Evolutionary conservation across 2,329 filamentous ascomycete species (phyloP).

Genomic region (Clarireedia monteithiana): DNA sequence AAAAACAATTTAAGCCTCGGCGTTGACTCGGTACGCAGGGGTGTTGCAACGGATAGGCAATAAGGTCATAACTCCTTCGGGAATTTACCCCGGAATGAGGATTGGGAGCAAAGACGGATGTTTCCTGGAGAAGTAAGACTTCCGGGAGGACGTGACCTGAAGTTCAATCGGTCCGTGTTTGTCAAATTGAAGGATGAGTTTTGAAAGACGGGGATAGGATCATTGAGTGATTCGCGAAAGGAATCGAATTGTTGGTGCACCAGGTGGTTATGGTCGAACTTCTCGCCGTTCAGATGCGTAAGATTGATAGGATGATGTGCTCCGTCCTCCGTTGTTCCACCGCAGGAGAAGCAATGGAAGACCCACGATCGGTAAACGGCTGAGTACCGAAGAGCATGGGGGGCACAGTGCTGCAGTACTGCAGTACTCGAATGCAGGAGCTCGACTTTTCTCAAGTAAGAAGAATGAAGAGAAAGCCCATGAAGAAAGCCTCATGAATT

Average conservation of each 20-base stretch:
- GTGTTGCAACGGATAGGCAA: background rate
- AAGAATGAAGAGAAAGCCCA: too few species aligned
- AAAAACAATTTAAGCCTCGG: background rate
- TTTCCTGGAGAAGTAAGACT: slow-evolving; percentile 14
- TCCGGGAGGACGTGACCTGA: background rate
- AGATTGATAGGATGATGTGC: background rate
- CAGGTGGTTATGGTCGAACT: too few species aligned
- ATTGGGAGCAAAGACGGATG: slow-evolving; percentile 9
- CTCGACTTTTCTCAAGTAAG: background rate
- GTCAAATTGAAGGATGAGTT: background rate
- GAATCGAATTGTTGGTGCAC: background rate
- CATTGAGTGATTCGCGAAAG: background rate
- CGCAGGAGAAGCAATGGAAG: background rate
- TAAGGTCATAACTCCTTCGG: background rate
- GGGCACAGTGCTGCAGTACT: background rate
- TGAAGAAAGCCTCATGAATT: too few species aligned
- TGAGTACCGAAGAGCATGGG: background rate
- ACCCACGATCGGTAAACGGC: background rate
- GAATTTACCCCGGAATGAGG: slow-evolving; percentile 16
- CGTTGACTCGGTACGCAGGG: background rate
- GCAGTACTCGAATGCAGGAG: background rate
- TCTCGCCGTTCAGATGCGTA: too few species aligned
- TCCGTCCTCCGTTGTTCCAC: background rate
- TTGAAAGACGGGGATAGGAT: background rate
- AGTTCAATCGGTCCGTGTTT: background rate